Evolutionary conservation across 495 filamentous ascomycete genomes (phyloP).

Genomic region (Aspergillus asperescens): DNA sequence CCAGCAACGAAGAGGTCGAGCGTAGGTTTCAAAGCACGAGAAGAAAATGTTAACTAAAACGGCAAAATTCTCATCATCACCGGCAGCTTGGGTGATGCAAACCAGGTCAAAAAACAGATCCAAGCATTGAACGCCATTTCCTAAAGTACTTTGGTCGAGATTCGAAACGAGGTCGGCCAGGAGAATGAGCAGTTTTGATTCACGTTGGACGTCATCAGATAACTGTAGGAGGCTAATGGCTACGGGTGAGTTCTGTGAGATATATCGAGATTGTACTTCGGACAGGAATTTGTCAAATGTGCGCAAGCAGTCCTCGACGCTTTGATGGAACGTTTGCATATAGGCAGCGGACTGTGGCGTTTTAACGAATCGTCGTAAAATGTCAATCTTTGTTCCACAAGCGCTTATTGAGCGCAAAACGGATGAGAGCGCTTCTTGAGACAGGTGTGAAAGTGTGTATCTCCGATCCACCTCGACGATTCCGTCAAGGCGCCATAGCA

Average conservation of each 20-base stretch:
- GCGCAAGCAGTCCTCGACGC: constrained; percentile 37
- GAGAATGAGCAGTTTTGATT: constrained; percentile 48
- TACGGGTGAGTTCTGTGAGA: constrained; percentile 28
- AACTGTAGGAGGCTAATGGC: constrained; percentile 57
- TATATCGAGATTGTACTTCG: constrained; percentile 38
- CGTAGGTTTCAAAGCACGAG: constrained; percentile 75
- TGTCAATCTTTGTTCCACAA: constrained; percentile 43
- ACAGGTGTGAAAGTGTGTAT: constrained; percentile 38
- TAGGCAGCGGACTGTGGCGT: constrained; percentile 39
- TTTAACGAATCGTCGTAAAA: constrained; percentile 42
- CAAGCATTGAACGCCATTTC: constrained; percentile 51
- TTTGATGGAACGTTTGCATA: constrained; percentile 52
- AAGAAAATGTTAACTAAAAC: constrained; percentile 68
- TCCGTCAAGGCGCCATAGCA: constrained; percentile 51
- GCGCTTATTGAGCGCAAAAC: constrained; percentile 39
- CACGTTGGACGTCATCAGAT: constrained; percentile 51
- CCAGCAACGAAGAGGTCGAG: constrained; percentile 74
- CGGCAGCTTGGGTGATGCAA: constrained; percentile 63
- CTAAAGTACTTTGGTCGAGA: constrained; percentile 13
- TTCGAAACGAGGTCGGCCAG: constrained; percentile 45
- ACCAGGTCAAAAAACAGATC: constrained; percentile 68
- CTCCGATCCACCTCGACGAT: constrained; percentile 33
- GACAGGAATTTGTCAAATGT: constrained; percentile 43
- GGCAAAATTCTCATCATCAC: constrained; percentile 53
- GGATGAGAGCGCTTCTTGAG: constrained; percentile 32